phyloP scores from a whole-genome alignment of 1,284 basidiomycete genomes.

The Leccinum pachyderme region DNA sequence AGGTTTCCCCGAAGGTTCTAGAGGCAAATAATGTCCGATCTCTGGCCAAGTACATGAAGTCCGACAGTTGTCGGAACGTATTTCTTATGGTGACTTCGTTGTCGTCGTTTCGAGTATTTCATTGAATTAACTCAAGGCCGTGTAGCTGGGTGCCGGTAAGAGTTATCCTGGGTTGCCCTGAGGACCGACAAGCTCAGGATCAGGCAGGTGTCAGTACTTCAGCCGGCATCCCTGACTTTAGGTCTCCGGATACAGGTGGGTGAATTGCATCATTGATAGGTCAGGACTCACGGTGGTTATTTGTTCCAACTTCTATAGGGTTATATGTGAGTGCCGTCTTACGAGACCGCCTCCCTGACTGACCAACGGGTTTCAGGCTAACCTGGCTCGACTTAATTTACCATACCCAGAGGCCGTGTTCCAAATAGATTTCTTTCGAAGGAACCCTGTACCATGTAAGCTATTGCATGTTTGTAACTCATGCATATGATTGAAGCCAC shows the following conservation, averaged over 20 bases:
- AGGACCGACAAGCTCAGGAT: conserved; percentile 4
- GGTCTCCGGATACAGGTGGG: conserved; percentile 72
- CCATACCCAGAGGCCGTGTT: conserved; percentile 83
- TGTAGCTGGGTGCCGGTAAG: conserved; percentile 62
- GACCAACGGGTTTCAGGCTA: conserved; percentile 47
- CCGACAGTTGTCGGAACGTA: conserved; percentile 61
- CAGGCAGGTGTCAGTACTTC: conserved; percentile 68
- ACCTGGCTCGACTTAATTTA: conserved; percentile 68
- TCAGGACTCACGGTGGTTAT: background rate
- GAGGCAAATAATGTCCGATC: conserved; percentile 40
- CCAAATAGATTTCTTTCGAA: conserved; percentile 71
- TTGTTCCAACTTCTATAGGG: conserved; percentile 30
- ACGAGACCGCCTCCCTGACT: background rate
- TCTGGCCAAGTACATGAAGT: conserved; percentile 67
- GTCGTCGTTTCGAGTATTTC: background rate
- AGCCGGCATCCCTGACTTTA: conserved; percentile 79
- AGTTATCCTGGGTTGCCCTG: background rate
- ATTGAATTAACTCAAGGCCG: conserved; percentile 2
- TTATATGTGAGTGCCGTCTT: conserved; percentile 45
- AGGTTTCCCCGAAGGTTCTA: conserved; percentile 23
- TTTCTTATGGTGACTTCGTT: conserved; percentile 62
- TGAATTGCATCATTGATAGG: background rate
- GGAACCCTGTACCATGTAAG: conserved; percentile 73
- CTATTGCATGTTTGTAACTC: conserved; percentile 1
- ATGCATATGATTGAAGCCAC: background rate